These are phyloP conservation scores for Metschnikowia shivogae DNA, from an alignment of 805 yeast genomes.

Conservation along the genomic window DNA sequence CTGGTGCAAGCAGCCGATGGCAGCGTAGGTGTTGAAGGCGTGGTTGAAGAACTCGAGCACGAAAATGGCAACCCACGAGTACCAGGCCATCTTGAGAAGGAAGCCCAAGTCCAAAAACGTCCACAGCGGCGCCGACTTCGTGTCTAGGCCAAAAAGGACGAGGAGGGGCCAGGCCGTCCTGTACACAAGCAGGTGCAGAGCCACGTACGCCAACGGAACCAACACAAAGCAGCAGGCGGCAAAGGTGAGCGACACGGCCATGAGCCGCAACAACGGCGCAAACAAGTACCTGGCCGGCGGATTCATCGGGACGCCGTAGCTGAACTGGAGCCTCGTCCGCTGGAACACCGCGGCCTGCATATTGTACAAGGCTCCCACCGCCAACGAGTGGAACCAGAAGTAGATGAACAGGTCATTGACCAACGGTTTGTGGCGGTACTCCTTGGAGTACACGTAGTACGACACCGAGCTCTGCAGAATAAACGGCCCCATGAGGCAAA, in stretches of 20 bases:
- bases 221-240: constrained; percentile 24
- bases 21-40: constrained; percentile 59
- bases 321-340: constrained; percentile 49
- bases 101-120: constrained; percentile 27
- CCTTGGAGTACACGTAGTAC: constrained; percentile 35
- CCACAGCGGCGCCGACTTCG: constrained; percentile 35
- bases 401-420: constrained; percentile 45
- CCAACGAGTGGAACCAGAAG: constrained; percentile 44
- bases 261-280: constrained; percentile 23
- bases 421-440: constrained; percentile 34
- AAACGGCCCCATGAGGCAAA: constrained; percentile 22
- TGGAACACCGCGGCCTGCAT: constrained; percentile 50
- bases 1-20: constrained; percentile 69
- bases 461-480: constrained; percentile 22
- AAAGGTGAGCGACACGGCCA: constrained; percentile 38
- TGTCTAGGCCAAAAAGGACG: constrained; percentile 33
- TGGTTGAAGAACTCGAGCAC: constrained; percentile 56
- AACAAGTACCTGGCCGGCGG: constrained; percentile 37
- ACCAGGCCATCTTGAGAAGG: constrained; percentile 9
- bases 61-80: constrained; percentile 32
- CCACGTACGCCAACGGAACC: constrained; percentile 37
- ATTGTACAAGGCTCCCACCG: constrained; percentile 44
- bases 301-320: constrained; percentile 31
- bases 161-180: constrained; percentile 27
- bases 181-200: constrained; percentile 43